A percentile compares a stretch with the other conserved stretches of the same genome.
Conservation (phyloP, 1,139 yeast genomes). For the Candida tropicalis region DNA sequence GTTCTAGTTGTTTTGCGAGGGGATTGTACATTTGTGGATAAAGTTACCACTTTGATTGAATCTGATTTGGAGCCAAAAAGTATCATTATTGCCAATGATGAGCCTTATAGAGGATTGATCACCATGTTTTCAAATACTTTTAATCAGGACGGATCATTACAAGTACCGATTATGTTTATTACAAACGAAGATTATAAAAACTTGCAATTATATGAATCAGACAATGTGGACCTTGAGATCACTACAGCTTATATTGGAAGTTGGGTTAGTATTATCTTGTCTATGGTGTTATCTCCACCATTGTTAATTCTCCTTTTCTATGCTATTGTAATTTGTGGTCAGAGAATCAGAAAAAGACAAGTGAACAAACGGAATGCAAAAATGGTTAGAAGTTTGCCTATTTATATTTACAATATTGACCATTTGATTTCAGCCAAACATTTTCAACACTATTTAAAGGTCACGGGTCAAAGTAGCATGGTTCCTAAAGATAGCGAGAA, state of each 20-base stretch:
- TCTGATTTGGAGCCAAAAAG: slow-evolving; percentile 35
- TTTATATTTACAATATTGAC: slow-evolving; percentile 40
- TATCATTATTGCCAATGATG: slow-evolving; percentile 45
- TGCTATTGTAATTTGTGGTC: slow-evolving; percentile 34
- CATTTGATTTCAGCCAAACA: slow-evolving; percentile 34
- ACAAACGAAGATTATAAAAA: slow-evolving; percentile 38
- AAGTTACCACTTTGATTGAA: slow-evolving; percentile 33
- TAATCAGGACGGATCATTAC: slow-evolving; percentile 39
- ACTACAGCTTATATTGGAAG: slow-evolving; percentile 42
- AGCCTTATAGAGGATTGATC: slow-evolving; percentile 39
- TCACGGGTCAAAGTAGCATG: slow-evolving; percentile 25
- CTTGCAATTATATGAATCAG: slow-evolving; percentile 19
- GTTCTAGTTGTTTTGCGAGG: slow-evolving; percentile 42
- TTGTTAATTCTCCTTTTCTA: slow-evolving; percentile 41
- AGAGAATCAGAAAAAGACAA: slow-evolving; percentile 30
- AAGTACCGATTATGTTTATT: slow-evolving; percentile 41
- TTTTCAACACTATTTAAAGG: slow-evolving; percentile 31
- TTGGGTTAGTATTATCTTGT: slow-evolving; percentile 42
- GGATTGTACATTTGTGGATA: slow-evolving; percentile 45
- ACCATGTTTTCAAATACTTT: slow-evolving; percentile 48
- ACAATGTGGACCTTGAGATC: slow-evolving; percentile 22
- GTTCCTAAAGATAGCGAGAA: slow-evolving; percentile 15
- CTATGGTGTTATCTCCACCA: slow-evolving; percentile 50
- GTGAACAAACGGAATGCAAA: slow-evolving; percentile 33
- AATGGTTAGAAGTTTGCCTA: slow-evolving; percentile 40